Base-by-base conservation (phyloP, 2,329 filamentous ascomycete species). In the Penicillium sp. region DNA sequence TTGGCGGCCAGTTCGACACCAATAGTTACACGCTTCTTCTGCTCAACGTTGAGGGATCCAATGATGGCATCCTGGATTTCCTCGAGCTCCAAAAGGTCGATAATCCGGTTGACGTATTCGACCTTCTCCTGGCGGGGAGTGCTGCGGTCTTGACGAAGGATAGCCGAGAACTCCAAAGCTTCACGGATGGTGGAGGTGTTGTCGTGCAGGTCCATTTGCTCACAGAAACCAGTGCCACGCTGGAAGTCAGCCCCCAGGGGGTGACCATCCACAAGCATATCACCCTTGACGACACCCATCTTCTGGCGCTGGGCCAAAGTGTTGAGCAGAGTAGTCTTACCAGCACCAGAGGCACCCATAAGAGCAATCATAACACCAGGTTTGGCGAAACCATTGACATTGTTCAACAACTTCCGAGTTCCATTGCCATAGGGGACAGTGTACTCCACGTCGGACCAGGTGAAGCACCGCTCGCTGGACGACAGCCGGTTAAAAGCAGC, bases 281-380 rank as follows among this genome's bases (percentile, higher is more conserved):
- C 81, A 11, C 87, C 87, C n/a, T 73, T 71, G 2, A 88, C 77
- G 10, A 86, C 78, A 50, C 87, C 85, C 48, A 76, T 79, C 14
- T 76, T 84, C 66, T 90, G 86, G 2, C 89, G 82, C 63, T 92
- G 88, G 0, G 88, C 85, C 2, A 89, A 72, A 0, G 87, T 90
- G 69, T 94, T 91, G 16, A 95, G 77, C 0, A 95, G 75, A 0
- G 90, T 94, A 0, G 89, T 92, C 73, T 95, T 95, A 11, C 90
- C 90, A 8, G 90, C 90, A 39, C 88, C 89, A 4, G 84, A 89
- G 1, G 87, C 88, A 48, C 90, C 90, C 78, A 94, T 89, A 1
- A 95, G 75, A 0, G 90, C 90, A 39, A 90, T 84, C 81, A 95
- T 85, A 16, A 87, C 73, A 16, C 90, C 89, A 1, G 90, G 90